Percentiles rank a stretch among this genome's conserved stretches.
Conservation (phyloP, 179 eudicot species). For the Pouteria campechiana region DNA sequence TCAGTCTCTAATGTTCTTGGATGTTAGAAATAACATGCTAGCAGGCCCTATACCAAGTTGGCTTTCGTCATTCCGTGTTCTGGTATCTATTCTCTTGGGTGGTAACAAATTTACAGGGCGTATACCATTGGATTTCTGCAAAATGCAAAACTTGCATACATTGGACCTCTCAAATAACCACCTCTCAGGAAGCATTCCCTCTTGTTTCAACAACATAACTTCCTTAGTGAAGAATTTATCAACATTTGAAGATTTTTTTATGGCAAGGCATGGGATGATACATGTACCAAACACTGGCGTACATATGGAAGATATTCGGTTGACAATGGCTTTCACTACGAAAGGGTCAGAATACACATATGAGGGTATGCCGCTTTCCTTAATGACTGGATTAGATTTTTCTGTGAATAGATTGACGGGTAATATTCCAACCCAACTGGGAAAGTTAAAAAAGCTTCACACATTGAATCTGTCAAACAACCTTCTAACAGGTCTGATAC, state of each 20-base stretch:
- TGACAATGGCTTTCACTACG: not conserved
- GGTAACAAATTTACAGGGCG: not conserved
- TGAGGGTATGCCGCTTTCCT: not conserved
- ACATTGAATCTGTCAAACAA: conserved; percentile 1
- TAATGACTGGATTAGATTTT: not conserved
- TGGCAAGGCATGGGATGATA: no score
- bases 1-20: not conserved
- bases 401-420: not conserved
- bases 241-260: no score
- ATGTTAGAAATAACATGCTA: not conserved
- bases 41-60: not conserved
- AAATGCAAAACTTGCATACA: not conserved
- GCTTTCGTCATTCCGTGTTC: not conserved
- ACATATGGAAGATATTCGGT: not conserved
- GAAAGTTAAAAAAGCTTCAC: not conserved
- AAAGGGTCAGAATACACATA: not conserved
- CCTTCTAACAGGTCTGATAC: conserved; percentile 3
- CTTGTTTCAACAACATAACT: not conserved
- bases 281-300: no score
- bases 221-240: not conserved
- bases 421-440: not conserved
- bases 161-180: not conserved
- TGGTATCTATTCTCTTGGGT: not conserved
- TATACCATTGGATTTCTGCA: not conserved
- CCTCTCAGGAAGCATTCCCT: not conserved